phyloP scores from a whole-genome alignment of 2,329 filamentous ascomycete genomes.

The Coniella vitis region DNA sequence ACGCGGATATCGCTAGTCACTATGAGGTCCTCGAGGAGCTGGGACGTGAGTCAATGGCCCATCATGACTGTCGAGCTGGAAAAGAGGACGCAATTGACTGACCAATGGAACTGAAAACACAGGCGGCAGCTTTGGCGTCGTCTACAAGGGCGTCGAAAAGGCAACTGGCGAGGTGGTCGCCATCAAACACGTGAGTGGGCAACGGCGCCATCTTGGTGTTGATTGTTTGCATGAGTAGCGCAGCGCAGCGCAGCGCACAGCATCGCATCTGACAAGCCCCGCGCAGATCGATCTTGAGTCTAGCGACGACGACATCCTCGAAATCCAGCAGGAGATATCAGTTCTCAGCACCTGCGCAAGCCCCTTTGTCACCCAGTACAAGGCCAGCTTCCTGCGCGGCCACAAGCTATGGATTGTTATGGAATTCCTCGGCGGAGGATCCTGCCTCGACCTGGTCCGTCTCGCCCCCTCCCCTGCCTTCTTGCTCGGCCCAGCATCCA shows the following conservation, averaged over 20 bases:
- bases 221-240: background rate
- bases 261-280: constrained; percentile 16
- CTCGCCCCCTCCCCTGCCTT: background rate
- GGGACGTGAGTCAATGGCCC: constrained; percentile 60
- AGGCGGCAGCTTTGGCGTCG: constrained; percentile 94
- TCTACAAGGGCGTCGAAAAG: constrained; percentile 94
- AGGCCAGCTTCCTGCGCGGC: constrained; percentile 89
- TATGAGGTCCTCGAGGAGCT: constrained; percentile 96
- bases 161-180: constrained; percentile 88
- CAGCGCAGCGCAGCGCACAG: background rate
- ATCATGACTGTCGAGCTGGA: background rate
- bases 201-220: too few species aligned
- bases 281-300: constrained; percentile 93
- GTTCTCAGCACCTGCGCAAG: constrained; percentile 93
- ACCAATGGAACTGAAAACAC: constrained; percentile 15
- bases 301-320: constrained; percentile 95
- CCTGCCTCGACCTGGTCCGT: constrained; percentile 82
- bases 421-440: constrained; percentile 94
- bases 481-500: too few species aligned
- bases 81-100: too few species aligned
- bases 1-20: constrained; percentile 68
- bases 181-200: constrained; percentile 77
- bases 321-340: constrained; percentile 96
- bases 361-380: constrained; percentile 92
- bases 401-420: constrained; percentile 99